Percentiles rank a stretch among this genome's conserved stretches.
Evolutionary conservation across 805 yeast species (phyloP).

Genomic region (Monosporozyma aquatica): DNA sequence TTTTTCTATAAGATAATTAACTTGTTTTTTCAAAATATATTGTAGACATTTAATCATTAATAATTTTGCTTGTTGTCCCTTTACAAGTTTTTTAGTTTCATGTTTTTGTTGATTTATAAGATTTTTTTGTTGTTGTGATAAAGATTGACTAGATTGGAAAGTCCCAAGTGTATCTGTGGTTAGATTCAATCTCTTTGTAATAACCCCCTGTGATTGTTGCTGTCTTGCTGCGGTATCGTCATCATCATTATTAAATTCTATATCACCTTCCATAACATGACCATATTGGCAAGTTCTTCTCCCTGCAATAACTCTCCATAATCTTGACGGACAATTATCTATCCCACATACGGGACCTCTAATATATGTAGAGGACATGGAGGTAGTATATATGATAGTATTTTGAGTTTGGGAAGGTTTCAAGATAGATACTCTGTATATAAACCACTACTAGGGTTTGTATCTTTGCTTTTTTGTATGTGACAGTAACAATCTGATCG

Average conservation of each 20-base stretch:
- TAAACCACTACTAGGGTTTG: not conserved
- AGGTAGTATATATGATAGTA: no score
- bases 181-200: slow-evolving; percentile 48
- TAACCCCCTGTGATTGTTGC: slow-evolving; percentile 30
- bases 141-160: slow-evolving; percentile 28
- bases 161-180: slow-evolving; percentile 36
- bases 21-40: slow-evolving; percentile 41
- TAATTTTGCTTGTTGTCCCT: slow-evolving; percentile 41
- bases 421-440: no score
- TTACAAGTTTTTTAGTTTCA: slow-evolving; percentile 27
- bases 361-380: slow-evolving; percentile 36
- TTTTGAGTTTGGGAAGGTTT: no score
- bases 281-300: slow-evolving; percentile 80
- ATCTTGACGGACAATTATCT: slow-evolving; percentile 75
- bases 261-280: slow-evolving; percentile 74
- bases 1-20: slow-evolving; percentile 32
- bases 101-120: slow-evolving; percentile 11
- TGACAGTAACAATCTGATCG: no score
- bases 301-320: slow-evolving; percentile 70
- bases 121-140: slow-evolving; percentile 17
- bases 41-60: slow-evolving; percentile 43
- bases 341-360: slow-evolving; percentile 83
- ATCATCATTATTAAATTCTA: slow-evolving; percentile 78
- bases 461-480: no score
- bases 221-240: no score